Base-by-base conservation (phyloP, 306 rosid species). In the Astragalus glycyphyllos region DNA sequence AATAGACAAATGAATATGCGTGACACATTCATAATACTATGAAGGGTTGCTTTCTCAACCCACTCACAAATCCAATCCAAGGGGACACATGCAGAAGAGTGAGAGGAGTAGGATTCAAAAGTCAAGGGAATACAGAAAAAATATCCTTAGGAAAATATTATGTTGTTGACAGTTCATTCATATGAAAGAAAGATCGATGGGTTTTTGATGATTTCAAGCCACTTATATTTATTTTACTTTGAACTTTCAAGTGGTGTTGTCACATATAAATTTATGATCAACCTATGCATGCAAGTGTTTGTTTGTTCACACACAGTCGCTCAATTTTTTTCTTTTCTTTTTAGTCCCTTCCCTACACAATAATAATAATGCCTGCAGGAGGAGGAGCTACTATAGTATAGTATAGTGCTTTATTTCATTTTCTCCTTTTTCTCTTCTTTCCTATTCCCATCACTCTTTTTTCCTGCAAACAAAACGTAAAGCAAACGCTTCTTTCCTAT, bases 381-480 rank as follows among this genome's bases (percentile, higher is more conserved):
- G 76, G 76, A 58, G 73, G 78, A 75, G 83, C 86, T 83, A 76
- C 31, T 26, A 26, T 3, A 26, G 0, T 26, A 26, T 26, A 26
- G 3, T 3, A 20, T 3, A 20, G 31, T 60, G 31, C 35, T 58
- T 70, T 67, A 50, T 75, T 50, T 79, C 56, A 75, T 78, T 40
- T 60, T 57, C 23, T 70, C 70, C 71, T 50, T 79, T 71, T 58
- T 73, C 64, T 58, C 41, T 74, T 63, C 58, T 58, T 47, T 58
- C 62, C 58, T 45, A 65, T 37, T 26, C 31, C 65, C 0, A 38
- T 44, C 81, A 84, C 83, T 83, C 81, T 86, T 82, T 65, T 47
- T 70, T 75, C 3, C 85, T 72, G 90, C 79, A 76, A 72, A 79
- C 85, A 71, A 84, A 86, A 88, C 97, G 97, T 90, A 88, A 90